Evolutionary conservation across 31 red algal genomes (phyloP), one percentile per base, ranked within the genome.

Genomic region (Endocladia muricata): DNA sequence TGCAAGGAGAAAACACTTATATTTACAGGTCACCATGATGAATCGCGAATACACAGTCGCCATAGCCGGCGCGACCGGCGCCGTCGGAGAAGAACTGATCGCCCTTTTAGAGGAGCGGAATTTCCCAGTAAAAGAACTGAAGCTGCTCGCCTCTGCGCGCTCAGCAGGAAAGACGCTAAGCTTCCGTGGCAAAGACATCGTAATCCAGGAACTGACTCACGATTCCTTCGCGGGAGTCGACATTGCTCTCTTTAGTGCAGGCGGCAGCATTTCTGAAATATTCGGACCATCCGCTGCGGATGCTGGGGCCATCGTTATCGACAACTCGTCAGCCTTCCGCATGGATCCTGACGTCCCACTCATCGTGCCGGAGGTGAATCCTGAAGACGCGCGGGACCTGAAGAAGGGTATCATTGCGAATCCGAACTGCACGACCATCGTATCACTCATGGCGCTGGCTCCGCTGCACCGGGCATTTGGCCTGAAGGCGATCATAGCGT

Each of bases 381-480:
- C 6, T 64, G 13, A 75, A 8, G 54, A 6, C 29, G 48, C 54
- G 11, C 8, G 28, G 9, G 7, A 19, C 9, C n/a, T 6, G 11
- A 13, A 23, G 7, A 75, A 62, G n/a, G 30, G 30, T 29, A 61
- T 75, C 36, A 75, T 75, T 62, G 71, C 71, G 11, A 75, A 75
- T 34, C 71, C 71, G 13, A 75, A 75, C 49, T 75, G 71, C 33
- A 30, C 71, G 61, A 75, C 71, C 8, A 75, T 75, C 51, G 6
- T 23, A 8, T 17, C 29, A 30, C 51, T 75, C 21, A 30, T 75
- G 51, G 71, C 71, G 7, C 52, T 75, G 6, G 5, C 7, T 17
- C 54, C 71, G 17, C 51, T 75, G 8, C 71, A 75, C 23, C 9
- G 35, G 15, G 31, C 9, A 7, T 11, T n/a, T 75, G 71, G 71